Evolutionary conservation across 2,329 filamentous ascomycete species (phyloP).

Genomic region (Hypoxylon sp.): DNA sequence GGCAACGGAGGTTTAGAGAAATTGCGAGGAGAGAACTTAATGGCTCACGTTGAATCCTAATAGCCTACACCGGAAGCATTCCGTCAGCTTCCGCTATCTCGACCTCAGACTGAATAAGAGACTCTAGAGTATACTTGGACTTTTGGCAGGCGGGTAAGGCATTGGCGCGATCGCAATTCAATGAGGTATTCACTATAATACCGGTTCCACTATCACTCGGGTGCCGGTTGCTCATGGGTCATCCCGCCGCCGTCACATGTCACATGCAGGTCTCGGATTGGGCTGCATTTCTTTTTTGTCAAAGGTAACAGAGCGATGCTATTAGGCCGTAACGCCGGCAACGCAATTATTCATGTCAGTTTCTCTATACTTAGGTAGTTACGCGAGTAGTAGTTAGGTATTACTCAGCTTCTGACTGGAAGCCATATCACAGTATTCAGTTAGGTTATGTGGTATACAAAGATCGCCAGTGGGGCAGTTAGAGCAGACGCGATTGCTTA

Average conservation of each 20-base stretch:
- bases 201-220: conserved; percentile 9
- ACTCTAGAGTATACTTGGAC: conserved; percentile 3
- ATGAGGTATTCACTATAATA: conserved; percentile 10
- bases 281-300: conserved; percentile 21
- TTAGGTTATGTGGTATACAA: background rate
- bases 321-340: conserved; percentile 21
- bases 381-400: background rate
- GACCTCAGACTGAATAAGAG: background rate
- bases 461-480: conserved; percentile 24
- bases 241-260: conserved; percentile 36
- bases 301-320: conserved; percentile 24
- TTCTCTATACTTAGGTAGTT: conserved; percentile 7
- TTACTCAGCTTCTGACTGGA: conserved; percentile 1
- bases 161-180: conserved; percentile 30
- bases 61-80: background rate
- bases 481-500: conserved; percentile 20
- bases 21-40: background rate
- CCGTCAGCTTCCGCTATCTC: background rate
- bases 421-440: background rate
- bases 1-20: background rate
- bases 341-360: conserved; percentile 4
- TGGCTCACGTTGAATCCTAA: conserved; percentile 1
- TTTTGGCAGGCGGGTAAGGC: conserved; percentile 20
- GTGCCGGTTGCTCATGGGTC: conserved; percentile 5
- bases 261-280: conserved; percentile 39